phyloP scores from a whole-genome alignment of 768 basidiomycete species.

The Neoboletus subvelutipes region DNA sequence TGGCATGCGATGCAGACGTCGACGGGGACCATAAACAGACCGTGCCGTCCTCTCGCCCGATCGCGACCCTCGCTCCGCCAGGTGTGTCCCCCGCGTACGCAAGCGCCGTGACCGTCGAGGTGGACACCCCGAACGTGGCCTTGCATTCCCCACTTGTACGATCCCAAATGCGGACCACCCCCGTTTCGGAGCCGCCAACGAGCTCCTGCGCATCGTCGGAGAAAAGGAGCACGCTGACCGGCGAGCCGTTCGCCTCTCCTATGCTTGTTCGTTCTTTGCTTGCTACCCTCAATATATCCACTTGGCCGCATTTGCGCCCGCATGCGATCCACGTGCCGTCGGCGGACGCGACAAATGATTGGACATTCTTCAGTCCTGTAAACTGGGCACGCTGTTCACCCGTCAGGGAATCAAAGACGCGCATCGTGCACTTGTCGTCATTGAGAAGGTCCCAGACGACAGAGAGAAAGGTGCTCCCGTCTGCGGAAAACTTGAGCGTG shows the following conservation, averaged over 20 bases:
- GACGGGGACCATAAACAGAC: conserved; percentile 17
- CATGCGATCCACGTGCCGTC: conserved; percentile 8
- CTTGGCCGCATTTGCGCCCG: not conserved
- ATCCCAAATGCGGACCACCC: conserved; percentile 23
- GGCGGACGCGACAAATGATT: not conserved
- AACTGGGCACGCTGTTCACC: not conserved
- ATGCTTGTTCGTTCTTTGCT: not conserved
- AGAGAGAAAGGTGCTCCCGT: not conserved
- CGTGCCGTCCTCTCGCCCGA: conserved; percentile 23
- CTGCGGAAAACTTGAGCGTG: conserved; percentile 6
- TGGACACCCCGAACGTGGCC: not conserved
- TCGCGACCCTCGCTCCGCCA: not conserved
- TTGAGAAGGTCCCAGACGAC: not conserved
- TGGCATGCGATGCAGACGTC: conserved; percentile 12
- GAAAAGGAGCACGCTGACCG: conserved; percentile 13
- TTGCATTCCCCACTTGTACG: conserved; percentile 12
- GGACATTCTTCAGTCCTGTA: not conserved
- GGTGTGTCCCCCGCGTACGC: not conserved
- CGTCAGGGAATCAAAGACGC: not conserved
- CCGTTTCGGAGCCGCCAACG: conserved; percentile 21
- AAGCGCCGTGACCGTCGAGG: conserved; percentile 20
- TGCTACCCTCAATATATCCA: conserved; percentile 1
- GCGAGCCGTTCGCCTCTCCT: not conserved
- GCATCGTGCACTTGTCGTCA: not conserved
- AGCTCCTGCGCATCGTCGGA: conserved; percentile 15